Percentiles rank a stretch among this genome's conserved stretches.
Evolutionary conservation across 345 rosid genomes (phyloP).

Genomic region (Eucalyptus viminalis): DNA sequence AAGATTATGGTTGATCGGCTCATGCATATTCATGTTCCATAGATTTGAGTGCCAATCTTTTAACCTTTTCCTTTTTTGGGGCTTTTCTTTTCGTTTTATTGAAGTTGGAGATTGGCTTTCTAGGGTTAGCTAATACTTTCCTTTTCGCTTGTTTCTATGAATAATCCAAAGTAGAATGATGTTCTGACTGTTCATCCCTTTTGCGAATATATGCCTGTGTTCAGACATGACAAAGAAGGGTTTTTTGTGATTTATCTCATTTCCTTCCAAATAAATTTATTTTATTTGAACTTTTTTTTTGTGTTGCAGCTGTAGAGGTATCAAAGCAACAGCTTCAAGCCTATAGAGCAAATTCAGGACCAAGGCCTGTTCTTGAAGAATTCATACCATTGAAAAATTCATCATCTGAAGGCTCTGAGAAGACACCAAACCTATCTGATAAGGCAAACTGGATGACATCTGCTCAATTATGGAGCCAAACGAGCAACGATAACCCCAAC

Average conservation of each 20-base stretch:
- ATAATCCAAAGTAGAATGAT: not conserved
- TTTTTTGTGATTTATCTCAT: not conserved
- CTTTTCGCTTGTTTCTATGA: not conserved
- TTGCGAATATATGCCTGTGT: not conserved
- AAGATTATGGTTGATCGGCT: not conserved
- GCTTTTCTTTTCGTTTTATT: conserved; percentile 8
- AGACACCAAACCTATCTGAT: conserved; percentile 14
- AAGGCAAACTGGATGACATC: conserved; percentile 90
- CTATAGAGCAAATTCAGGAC: conserved; percentile 44
- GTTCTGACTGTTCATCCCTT: not conserved
- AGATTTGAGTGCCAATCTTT: not conserved
- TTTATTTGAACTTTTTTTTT: not conserved
- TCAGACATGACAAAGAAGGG: not conserved
- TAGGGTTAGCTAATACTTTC: not conserved
- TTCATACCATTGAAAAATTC: conserved; percentile 81
- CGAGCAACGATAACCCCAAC: conserved; percentile 17
- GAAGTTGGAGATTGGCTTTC: conserved; percentile 24
- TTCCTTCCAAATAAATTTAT: not conserved
- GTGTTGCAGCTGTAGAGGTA: conserved; percentile 65
- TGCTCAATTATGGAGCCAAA: conserved; percentile 94
- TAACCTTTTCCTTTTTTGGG: conserved; percentile 5
- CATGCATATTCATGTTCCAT: conserved; percentile 8
- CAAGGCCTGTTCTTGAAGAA: conserved; percentile 79
- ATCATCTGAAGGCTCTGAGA: conserved; percentile 24
- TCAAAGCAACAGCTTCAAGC: conserved; percentile 78